Evolutionary conservation across 1,284 basidiomycete genomes (phyloP).

Genomic region (Coniophora puteana): DNA sequence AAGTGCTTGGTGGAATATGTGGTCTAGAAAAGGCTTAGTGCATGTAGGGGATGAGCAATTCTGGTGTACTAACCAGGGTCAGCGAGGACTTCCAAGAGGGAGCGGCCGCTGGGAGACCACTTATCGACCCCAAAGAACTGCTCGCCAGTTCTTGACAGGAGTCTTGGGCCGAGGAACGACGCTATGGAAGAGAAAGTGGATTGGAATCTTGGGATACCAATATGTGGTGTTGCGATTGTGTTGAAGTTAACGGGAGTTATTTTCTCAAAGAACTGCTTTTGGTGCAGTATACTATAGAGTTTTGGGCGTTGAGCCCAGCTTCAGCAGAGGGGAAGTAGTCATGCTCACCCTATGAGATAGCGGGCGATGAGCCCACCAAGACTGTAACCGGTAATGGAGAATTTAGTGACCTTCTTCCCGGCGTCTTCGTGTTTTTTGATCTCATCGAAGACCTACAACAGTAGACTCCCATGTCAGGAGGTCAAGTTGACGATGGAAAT

Average conservation of each 20-base stretch:
- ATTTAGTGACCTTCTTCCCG: constrained; percentile 54
- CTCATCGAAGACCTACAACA: constrained; percentile 45
- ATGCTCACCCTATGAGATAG: constrained; percentile 66
- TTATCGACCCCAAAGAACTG: constrained; percentile 77
- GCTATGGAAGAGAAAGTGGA: constrained; percentile 58
- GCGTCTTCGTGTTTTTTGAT: constrained; percentile 48
- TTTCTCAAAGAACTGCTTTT: constrained; percentile 64
- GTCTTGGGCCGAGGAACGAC: constrained; percentile 61
- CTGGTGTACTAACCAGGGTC: constrained; percentile 60
- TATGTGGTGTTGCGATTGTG: constrained; percentile 80
- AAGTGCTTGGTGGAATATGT: constrained; percentile 77
- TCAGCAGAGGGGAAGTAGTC: background rate
- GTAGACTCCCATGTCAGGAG: background rate
- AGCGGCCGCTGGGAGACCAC: constrained; percentile 66
- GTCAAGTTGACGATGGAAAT: constrained; percentile 1
- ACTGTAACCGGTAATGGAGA: constrained; percentile 78
- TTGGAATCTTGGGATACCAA: constrained; percentile 61
- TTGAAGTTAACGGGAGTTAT: constrained; percentile 75
- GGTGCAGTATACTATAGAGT: constrained; percentile 51
- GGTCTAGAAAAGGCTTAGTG: constrained; percentile 39
- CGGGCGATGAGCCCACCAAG: constrained; percentile 79
- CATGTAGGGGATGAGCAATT: background rate
- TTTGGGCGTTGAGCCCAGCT: constrained; percentile 7
- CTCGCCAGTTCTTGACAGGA: constrained; percentile 83
- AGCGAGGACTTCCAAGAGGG: constrained; percentile 81